phyloP scores from a whole-genome alignment of 371 early-diverging fungal species.

The Actinomortierella wolfii region DNA sequence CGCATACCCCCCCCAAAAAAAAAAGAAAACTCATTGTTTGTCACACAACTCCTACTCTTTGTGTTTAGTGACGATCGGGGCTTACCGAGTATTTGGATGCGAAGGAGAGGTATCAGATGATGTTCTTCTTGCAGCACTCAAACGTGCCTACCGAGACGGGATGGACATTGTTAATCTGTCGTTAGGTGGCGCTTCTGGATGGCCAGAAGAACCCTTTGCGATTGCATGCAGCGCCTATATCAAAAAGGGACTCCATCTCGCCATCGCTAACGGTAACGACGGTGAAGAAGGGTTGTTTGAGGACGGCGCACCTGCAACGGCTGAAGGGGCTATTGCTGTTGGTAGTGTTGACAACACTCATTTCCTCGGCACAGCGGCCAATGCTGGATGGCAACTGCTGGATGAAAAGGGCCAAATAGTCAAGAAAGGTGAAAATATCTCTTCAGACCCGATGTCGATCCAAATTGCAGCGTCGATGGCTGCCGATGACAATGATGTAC shows the following conservation, averaged over 20 bases:
- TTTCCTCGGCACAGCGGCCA: constrained; percentile 43
- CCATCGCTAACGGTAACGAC: constrained; percentile 68
- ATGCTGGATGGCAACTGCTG: constrained; percentile 9
- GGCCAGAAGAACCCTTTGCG: constrained; percentile 51
- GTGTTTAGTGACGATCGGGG: constrained; percentile 58
- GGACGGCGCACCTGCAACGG: constrained; percentile 67
- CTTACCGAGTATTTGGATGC: constrained; percentile 81
- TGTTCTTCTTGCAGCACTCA: constrained; percentile 73
- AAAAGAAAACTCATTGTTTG: not conserved
- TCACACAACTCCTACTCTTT: not conserved
- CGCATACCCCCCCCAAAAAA: not conserved
- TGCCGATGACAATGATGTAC: constrained; percentile 15
- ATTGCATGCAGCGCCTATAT: constrained; percentile 49
- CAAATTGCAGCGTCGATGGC: constrained; percentile 24
- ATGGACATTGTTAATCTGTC: constrained; percentile 70
- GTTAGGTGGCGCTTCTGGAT: constrained; percentile 61
- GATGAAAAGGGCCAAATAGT: not conserved
- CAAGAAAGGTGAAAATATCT: too few relatives aligned
- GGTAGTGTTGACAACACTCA: constrained; percentile 70
- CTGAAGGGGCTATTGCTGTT: constrained; percentile 63
- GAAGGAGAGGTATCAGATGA: constrained; percentile 71
- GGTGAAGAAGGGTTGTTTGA: constrained; percentile 67
- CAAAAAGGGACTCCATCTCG: constrained; percentile 51
- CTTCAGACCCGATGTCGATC: too few relatives aligned
- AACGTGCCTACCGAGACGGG: constrained; percentile 68